phyloP scores from a whole-genome alignment of 768 basidiomycete genomes.

The Tricholoma terreum region DNA sequence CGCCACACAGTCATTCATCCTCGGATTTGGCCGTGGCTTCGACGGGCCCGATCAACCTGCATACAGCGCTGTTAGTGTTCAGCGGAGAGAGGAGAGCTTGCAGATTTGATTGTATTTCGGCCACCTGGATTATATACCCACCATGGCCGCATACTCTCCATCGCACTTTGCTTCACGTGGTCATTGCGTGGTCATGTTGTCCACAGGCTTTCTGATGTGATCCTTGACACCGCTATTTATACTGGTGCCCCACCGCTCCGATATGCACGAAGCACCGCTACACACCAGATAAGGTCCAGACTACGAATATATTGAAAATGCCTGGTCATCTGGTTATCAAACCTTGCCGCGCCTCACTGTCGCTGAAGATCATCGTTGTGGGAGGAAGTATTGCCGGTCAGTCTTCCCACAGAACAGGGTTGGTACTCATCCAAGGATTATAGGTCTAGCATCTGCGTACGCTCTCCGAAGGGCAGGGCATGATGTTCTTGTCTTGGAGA shows the following conservation, averaged over 20 bases:
- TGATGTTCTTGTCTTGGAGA: conserved; percentile 56
- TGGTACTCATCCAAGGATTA: conserved; percentile 1
- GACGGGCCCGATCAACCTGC: no score
- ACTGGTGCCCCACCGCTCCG: neutral
- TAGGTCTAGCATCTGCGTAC: conserved; percentile 55
- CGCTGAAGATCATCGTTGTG: conserved; percentile 38
- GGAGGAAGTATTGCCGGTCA: conserved; percentile 46
- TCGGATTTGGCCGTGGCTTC: no score
- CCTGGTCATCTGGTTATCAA: conserved; percentile 25
- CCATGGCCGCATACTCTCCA: no score
- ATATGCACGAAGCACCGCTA: neutral
- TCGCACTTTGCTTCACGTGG: conserved; percentile 8
- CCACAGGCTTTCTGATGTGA: conserved; percentile 12
- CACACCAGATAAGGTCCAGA: neutral
- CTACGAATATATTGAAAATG: conserved; percentile 16
- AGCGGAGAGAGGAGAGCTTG: no score
- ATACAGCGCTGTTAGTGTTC: no score
- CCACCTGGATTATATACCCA: no score
- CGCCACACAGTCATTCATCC: no score
- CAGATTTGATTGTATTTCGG: no score
- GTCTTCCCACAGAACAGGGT: conserved; percentile 4
- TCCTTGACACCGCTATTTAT: conserved; percentile 15
- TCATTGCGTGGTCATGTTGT: neutral
- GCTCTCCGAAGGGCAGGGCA: conserved; percentile 57
- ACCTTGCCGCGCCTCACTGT: conserved; percentile 22